These are phyloP conservation scores for Somion occarium DNA, from an alignment of 1,284 basidiomycete species.

Conservation along the genomic window DNA sequence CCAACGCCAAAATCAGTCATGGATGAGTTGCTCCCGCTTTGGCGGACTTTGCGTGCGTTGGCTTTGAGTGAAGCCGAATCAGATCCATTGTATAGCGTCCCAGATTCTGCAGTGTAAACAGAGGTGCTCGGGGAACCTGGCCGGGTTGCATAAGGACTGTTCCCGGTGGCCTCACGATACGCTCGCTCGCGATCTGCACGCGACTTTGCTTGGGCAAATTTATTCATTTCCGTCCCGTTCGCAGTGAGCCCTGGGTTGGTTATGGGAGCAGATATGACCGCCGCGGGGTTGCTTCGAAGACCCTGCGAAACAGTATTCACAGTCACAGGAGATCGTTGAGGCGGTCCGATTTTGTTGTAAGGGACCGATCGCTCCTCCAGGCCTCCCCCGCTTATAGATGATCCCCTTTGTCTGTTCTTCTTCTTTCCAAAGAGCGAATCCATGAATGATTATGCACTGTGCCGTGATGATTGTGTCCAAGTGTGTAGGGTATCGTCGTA, in stretches of 20 bases:
- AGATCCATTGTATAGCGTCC: slow-evolving; percentile 52
- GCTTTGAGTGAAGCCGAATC: slow-evolving; percentile 17
- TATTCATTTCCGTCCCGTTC: slow-evolving; percentile 65
- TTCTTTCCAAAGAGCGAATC: slow-evolving; percentile 53
- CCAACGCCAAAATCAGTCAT: slow-evolving; percentile 27
- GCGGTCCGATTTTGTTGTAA: slow-evolving; percentile 60
- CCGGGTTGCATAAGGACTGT: slow-evolving; percentile 19
- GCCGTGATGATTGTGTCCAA: background rate
- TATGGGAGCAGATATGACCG: slow-evolving; percentile 65
- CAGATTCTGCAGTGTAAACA: slow-evolving; percentile 51
- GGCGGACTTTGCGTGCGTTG: slow-evolving; percentile 37
- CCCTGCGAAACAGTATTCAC: slow-evolving; percentile 54
- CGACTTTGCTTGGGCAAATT: slow-evolving; percentile 43
- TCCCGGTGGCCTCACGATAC: slow-evolving; percentile 27
- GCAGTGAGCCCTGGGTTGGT: slow-evolving; percentile 72
- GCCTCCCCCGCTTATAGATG: slow-evolving; percentile 41
- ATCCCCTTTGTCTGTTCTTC: slow-evolving; percentile 44
- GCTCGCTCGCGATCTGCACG: slow-evolving; percentile 50
- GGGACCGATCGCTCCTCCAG: slow-evolving; percentile 60
- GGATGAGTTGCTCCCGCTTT: slow-evolving; percentile 40
- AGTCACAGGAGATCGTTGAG: slow-evolving; percentile 55
- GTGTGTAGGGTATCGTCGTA: slow-evolving; percentile 12
- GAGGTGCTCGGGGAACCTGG: slow-evolving; percentile 48
- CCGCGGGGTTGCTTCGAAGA: slow-evolving; percentile 34
- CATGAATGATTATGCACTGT: slow-evolving; percentile 29